Evolutionary conservation across 805 yeast species (phyloP), one percentile per base, ranked within the genome.

Genomic region (Pichia cabralensis): DNA sequence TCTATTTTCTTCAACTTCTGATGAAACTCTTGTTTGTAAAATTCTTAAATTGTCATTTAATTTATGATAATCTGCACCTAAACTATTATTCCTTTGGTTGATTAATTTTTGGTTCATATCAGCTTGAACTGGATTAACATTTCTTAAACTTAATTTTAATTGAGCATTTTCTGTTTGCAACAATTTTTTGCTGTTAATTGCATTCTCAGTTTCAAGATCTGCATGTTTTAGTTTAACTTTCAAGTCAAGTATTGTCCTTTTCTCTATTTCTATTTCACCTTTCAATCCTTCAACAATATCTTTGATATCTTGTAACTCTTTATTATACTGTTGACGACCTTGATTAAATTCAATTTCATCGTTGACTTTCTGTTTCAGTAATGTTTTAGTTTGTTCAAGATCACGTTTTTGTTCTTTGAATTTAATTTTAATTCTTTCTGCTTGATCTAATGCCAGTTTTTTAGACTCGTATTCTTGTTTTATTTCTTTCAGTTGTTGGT

Each of bases 11-110:
- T 71, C 71, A 6, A 76, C 64, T 32, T 75, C 78, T n/a, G 78
- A 65, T 2, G 80, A 77, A n/a, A 76, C 51, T 45, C 82, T 65
- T 2, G 77, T 69, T 43, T 77, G 80, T 11, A 81, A 54, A 45
- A 79, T 58, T 22, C 67, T 65, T 33, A 78, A 48, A 39, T 79
- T 84, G 29, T 79, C 74, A 17, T 63, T 58, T 28, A 78, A 51
- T 39, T 38, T 31, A 21, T 34, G 35, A 25, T 34, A 20, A 22
- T 45, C 53, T 5, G 40, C 29, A 3, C 37, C 38, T 7, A 28
- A 16, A n/a, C 15, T 18, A 15, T 31, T 15, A 6, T 26, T 33
- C 14, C 29, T n/a, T 28, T 37, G 13, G 12, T 39, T 39, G 5
- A 23, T 26, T 7, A 30, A 28, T 12, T 22, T 9, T 17, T 32